These are phyloP conservation scores for Phytophthora megakarya DNA, from an alignment of 352 stramenopile species.

Conservation along the genomic window DNA sequence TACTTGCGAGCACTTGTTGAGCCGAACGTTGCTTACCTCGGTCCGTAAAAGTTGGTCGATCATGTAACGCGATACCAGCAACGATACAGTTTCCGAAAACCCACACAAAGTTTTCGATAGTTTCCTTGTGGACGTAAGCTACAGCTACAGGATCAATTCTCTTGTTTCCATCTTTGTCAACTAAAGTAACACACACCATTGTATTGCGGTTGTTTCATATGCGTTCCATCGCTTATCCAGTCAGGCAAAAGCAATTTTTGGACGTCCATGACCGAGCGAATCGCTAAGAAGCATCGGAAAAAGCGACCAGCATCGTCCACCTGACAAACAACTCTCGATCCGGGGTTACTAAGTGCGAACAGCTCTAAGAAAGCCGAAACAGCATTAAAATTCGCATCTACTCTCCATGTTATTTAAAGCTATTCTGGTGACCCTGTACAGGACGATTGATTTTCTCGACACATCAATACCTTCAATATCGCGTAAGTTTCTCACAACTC, in stretches of 20 bases:
- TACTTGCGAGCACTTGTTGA: not conserved
- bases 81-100: conserved; percentile 16
- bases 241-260: not conserved
- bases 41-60: conserved; percentile 5
- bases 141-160: conserved; percentile 3
- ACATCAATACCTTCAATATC: too few species aligned
- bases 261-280: not conserved
- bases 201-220: conserved; percentile 10
- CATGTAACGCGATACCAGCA: not conserved
- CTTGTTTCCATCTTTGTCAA: conserved; percentile 13
- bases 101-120: conserved; percentile 12
- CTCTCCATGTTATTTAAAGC: too few species aligned
- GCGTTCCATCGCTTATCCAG: conserved; percentile 15
- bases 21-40: conserved; percentile 1
- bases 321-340: conserved; percentile 7
- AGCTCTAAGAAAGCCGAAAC: conserved; percentile 3
- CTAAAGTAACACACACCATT: conserved; percentile 12
- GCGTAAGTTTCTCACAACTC: too few species aligned
- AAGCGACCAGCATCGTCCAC: not conserved
- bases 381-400: not conserved
- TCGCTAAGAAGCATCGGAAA: conserved; percentile 4
- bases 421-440: too few species aligned
- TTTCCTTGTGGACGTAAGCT: conserved; percentile 5
- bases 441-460: too few species aligned
- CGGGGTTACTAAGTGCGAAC: not conserved